Evolutionary conservation across 306 rosid genomes (phyloP).

Genomic region (Psophocarpus tetragonolobus): DNA sequence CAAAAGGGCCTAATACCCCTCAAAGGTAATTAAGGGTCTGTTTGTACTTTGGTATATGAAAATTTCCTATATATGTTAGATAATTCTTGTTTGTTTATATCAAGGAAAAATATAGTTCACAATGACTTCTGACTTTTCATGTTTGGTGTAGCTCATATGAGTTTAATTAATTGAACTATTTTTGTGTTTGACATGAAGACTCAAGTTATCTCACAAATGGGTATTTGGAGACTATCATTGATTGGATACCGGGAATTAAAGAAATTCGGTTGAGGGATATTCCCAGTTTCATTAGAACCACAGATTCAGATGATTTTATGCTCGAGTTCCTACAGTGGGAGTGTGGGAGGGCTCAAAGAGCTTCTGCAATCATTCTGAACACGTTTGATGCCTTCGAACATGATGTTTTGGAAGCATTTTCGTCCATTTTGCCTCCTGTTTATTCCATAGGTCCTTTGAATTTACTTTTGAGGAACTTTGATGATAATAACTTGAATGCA

Average conservation of each 20-base stretch:
- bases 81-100: background rate
- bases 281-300: constrained; percentile 58
- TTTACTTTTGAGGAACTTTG: constrained; percentile 28
- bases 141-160: background rate
- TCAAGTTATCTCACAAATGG: constrained; percentile 46
- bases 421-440: constrained; percentile 45
- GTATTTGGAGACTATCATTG: constrained; percentile 50
- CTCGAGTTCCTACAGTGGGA: constrained; percentile 6
- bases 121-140: background rate
- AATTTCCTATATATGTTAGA: background rate
- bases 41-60: background rate
- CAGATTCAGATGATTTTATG: constrained; percentile 47
- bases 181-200: constrained; percentile 37
- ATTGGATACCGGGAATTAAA: constrained; percentile 63
- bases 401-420: constrained; percentile 33
- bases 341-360: constrained; percentile 38
- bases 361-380: constrained; percentile 56
- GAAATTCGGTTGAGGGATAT: constrained; percentile 52
- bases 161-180: background rate
- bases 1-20: constrained; percentile 44
- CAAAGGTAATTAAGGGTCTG: constrained; percentile 51
- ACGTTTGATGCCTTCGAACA: constrained; percentile 54
- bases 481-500: background rate
- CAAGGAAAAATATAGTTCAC: background rate
- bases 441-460: constrained; percentile 60